Base-by-base conservation (phyloP, 2,329 filamentous ascomycete genomes). In the Penicillium sp. region DNA sequence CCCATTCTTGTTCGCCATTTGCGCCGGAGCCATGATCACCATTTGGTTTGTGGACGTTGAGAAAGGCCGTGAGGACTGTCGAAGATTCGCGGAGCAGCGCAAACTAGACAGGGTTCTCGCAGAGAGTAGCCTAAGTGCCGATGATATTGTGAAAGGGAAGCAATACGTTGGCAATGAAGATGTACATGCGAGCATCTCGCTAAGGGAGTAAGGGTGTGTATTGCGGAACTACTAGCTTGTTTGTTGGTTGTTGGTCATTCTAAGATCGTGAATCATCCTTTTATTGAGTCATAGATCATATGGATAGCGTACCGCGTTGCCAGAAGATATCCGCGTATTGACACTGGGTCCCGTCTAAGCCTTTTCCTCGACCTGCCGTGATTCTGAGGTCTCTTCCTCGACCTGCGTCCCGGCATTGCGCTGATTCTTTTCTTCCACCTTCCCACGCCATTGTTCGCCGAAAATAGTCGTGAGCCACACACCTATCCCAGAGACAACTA, bases 371-470 rank as follows among this genome's bases (percentile, higher is more conserved):
- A 8, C 25, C 6, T 52, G 31, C 9, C 38, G 41, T 33, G 16
- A 14, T 14, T 25, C 14, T 12, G 33, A 19, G n/a, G 11, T 18
- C 39, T 59, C 45, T 33, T 62, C 50, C 33, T 52, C 57, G 2
- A 8, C 22, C 22, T 25, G 22, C 22, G 22, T 8, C 22, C 22
- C 22, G 27, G 63, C 72, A 56, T 66, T 73, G 35, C 60, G 62
- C 56, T 71, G 67, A 10, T 56, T 74, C 65, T 71, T 74, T 46
- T 62, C 68, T 59, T 83, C 80, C n/a, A 82, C 69, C n/a, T 57
- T 59, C 9, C 80, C 75, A 10, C 81, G 69, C 80, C 80, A 82
- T 10, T 59, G 50, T 50, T 71, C 69, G 0, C 80, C 80, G 61
- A 75, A 80, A 9, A 72, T 47, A 3, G 78, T 75, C 1, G 75